Evolutionary conservation across 306 rosid genomes (phyloP).

Genomic region (Acacia acuminata): DNA sequence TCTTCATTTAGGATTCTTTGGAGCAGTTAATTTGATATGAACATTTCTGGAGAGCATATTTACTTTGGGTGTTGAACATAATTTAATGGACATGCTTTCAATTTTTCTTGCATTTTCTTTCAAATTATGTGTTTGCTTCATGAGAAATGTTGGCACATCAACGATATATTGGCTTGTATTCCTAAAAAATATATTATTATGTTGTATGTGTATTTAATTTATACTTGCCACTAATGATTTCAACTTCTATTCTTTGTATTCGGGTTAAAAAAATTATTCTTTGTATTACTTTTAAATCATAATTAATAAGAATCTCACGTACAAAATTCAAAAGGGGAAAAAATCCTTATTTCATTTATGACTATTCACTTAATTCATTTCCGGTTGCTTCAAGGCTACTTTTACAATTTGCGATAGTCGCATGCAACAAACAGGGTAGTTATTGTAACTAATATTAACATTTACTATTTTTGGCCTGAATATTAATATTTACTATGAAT

Average conservation of each 20-base stretch:
- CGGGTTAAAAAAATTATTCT: background rate
- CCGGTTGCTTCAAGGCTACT: too few species aligned
- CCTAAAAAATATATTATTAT: too few species aligned
- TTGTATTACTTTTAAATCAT: too few species aligned
- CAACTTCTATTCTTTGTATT: too few species aligned
- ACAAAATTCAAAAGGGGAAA: background rate
- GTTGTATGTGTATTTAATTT: too few species aligned
- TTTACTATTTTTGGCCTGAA: too few species aligned
- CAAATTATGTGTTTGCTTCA: background rate
- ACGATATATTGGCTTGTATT: background rate
- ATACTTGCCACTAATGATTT: too few species aligned
- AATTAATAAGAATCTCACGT: too few species aligned
- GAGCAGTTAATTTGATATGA: slow-evolving; percentile 6
- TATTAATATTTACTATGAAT: background rate
- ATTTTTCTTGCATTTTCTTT: slow-evolving; percentile 11
- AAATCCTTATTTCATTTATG: background rate
- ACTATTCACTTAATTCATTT: background rate
- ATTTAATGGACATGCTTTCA: slow-evolving; percentile 26
- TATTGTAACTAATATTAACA: too few species aligned
- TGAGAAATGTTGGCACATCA: background rate
- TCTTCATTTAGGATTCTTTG: slow-evolving; percentile 8
- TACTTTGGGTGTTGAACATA: slow-evolving; percentile 20
- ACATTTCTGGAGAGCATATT: slow-evolving; percentile 15
- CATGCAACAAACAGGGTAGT: too few species aligned
- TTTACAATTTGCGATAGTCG: too few species aligned